phyloP scores from a whole-genome alignment of 2,329 filamentous ascomycete genomes.

The Phialocephala subalpina region DNA sequence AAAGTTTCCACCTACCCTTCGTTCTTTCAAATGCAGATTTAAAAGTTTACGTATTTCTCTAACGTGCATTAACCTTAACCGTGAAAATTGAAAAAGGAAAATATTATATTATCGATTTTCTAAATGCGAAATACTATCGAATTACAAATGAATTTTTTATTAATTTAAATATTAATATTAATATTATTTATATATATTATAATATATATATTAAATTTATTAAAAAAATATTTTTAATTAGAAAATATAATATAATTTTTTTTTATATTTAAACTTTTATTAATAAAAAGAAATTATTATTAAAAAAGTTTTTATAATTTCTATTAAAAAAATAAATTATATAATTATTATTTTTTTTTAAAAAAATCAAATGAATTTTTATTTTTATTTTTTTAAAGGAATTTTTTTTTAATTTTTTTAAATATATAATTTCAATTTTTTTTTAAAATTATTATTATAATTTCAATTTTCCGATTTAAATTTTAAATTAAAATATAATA shows the following conservation, averaged over 20 bases:
- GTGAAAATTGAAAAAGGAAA: constrained; percentile 43
- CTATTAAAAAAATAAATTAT: too few species aligned
- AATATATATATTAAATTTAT: constrained; percentile 44
- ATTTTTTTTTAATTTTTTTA: too few species aligned
- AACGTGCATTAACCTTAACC: constrained; percentile 51
- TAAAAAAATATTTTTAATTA: constrained; percentile 44
- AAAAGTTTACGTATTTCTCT: constrained; percentile 55
- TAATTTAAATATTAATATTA: constrained; percentile 45
- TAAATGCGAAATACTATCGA: constrained; percentile 47
- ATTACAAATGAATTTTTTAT: constrained; percentile 46
- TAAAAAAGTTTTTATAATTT: too few species aligned
- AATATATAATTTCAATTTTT: too few species aligned
- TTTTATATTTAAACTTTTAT: neutral
- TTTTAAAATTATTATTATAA: too few species aligned
- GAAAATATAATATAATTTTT: constrained; percentile 46
- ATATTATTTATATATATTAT: constrained; percentile 46
- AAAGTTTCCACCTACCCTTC: constrained; percentile 59
- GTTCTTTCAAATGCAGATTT: constrained; percentile 56
- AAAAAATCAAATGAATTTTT: too few species aligned
- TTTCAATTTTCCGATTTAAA: too few species aligned
- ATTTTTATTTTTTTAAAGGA: too few species aligned
- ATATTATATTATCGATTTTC: constrained; percentile 58
- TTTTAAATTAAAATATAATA: too few species aligned
- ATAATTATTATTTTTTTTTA: too few species aligned
- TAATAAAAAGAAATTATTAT: neutral